Conservation (phyloP, 441 rosid genomes). For the Pelargonium myrrhifolium region DNA sequence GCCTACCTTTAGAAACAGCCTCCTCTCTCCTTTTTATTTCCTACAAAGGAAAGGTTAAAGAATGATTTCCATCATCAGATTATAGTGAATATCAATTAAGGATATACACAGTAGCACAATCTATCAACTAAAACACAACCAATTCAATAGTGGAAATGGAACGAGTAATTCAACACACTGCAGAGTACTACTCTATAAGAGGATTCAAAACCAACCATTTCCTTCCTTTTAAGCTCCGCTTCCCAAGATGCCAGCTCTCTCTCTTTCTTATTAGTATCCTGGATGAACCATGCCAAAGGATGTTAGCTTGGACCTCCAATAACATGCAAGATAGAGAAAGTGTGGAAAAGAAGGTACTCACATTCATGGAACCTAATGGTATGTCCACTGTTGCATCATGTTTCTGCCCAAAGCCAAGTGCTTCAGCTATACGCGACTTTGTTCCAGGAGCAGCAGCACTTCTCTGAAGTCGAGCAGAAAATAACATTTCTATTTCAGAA, state of each 20-base stretch:
- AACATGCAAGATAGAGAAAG: neutral
- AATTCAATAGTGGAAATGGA: neutral
- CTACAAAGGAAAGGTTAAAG: constrained; percentile 28
- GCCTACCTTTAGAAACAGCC: constrained; percentile 52
- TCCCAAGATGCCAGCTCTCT: constrained; percentile 81
- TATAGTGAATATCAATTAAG: too few species aligned
- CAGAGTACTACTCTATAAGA: neutral
- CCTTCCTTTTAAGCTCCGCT: constrained; percentile 75
- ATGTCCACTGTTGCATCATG: constrained; percentile 80
- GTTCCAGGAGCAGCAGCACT: constrained; percentile 43
- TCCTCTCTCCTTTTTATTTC: constrained; percentile 86
- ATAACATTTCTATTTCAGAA: neutral
- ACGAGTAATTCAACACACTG: neutral
- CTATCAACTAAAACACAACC: too few species aligned
- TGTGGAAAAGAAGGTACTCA: constrained; percentile 20
- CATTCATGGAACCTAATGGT: constrained; percentile 71
- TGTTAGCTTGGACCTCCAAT: neutral
- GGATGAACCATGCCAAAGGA: constrained; percentile 11
- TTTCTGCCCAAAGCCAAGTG: constrained; percentile 52
- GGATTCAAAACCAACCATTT: constrained; percentile 42
- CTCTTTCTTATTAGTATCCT: constrained; percentile 71
- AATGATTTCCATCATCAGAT: neutral
- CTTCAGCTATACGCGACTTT: constrained; percentile 40
- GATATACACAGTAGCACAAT: too few species aligned
- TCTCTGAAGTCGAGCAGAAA: constrained; percentile 31